Conservation (phyloP, 805 yeast species). For the Cyberlindnera bimundalis region DNA sequence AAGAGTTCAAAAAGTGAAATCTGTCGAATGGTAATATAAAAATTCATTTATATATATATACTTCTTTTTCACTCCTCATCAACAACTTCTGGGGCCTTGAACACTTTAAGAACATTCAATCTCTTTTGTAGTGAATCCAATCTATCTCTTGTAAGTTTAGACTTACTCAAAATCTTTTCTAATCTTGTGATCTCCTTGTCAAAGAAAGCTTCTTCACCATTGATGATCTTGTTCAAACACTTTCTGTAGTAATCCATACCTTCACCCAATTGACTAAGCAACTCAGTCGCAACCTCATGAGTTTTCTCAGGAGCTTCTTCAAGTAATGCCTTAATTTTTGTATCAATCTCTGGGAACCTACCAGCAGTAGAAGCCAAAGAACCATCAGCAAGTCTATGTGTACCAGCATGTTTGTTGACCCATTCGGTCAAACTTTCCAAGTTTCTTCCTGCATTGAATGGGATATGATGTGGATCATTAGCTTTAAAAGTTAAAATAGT, state of each 20-base stretch:
- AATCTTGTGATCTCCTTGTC: slow-evolving; percentile 43
- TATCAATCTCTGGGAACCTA: slow-evolving; percentile 17
- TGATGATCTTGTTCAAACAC: slow-evolving; percentile 40
- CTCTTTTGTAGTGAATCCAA: slow-evolving; percentile 49
- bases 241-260: slow-evolving; percentile 45
- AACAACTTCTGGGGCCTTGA: slow-evolving; percentile 3
- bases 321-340: slow-evolving; percentile 27
- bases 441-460: slow-evolving; percentile 38
- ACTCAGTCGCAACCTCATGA: slow-evolving; percentile 30
- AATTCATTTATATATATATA: not conserved
- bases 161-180: slow-evolving; percentile 33
- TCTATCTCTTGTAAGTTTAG: slow-evolving; percentile 34
- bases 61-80: not conserved
- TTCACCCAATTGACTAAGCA: slow-evolving; percentile 28
- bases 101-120: slow-evolving; percentile 41
- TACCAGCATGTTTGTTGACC: slow-evolving; percentile 40
- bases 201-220: slow-evolving; percentile 42
- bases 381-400: slow-evolving; percentile 37
- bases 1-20: slow-evolving; percentile 48
- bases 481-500: slow-evolving; percentile 44
- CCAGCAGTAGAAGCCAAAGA: slow-evolving; percentile 29
- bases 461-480: slow-evolving; percentile 32
- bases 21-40: slow-evolving; percentile 46
- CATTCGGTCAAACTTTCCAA: slow-evolving; percentile 51
- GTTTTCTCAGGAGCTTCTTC: slow-evolving; percentile 22